These are phyloP conservation scores for Scheffersomyces cryptocercus DNA, from an alignment of 1,139 yeast genomes.

Conservation along the genomic window DNA sequence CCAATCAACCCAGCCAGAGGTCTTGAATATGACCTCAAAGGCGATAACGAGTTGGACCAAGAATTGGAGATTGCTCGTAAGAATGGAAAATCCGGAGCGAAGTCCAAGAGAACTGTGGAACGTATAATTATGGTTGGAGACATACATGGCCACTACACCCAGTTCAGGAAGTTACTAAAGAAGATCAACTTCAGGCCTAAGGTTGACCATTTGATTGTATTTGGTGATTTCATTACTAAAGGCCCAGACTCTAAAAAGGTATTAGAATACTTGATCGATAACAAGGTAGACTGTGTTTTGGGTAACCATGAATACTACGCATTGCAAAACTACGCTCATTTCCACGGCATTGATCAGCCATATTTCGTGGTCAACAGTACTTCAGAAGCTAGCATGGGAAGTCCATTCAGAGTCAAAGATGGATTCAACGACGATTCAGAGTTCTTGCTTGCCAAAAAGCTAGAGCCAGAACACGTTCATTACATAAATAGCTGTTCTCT, in stretches of 20 bases:
- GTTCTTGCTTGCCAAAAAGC: constrained; percentile 56
- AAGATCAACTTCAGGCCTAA: constrained; percentile 43
- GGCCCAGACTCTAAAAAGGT: constrained; percentile 78
- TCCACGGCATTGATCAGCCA: constrained; percentile 50
- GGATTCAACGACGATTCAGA: constrained; percentile 56
- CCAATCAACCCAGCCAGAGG: constrained; percentile 22
- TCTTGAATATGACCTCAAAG: constrained; percentile 1
- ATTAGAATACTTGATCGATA: constrained; percentile 62
- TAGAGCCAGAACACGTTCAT: constrained; percentile 60
- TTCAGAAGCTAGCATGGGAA: not conserved
- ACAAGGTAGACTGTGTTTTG: constrained; percentile 68
- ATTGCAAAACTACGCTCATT: constrained; percentile 58
- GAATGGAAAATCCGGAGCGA: too few relatives aligned
- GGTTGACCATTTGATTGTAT: constrained; percentile 61
- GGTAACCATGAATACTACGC: constrained; percentile 87
- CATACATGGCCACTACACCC: constrained; percentile 75
- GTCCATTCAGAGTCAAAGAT: constrained; percentile 5
- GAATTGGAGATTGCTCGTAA: not conserved
- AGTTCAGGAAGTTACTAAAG: constrained; percentile 52
- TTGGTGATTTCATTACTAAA: constrained; percentile 86
- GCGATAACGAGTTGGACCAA: constrained; percentile 4
- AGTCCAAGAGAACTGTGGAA: constrained; percentile 17
- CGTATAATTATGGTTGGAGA: constrained; percentile 79
- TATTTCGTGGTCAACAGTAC: constrained; percentile 9
- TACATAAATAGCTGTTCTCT: constrained; percentile 64